Conservation (phyloP, 2,329 filamentous ascomycete genomes). For the Fusarium sp. region DNA sequence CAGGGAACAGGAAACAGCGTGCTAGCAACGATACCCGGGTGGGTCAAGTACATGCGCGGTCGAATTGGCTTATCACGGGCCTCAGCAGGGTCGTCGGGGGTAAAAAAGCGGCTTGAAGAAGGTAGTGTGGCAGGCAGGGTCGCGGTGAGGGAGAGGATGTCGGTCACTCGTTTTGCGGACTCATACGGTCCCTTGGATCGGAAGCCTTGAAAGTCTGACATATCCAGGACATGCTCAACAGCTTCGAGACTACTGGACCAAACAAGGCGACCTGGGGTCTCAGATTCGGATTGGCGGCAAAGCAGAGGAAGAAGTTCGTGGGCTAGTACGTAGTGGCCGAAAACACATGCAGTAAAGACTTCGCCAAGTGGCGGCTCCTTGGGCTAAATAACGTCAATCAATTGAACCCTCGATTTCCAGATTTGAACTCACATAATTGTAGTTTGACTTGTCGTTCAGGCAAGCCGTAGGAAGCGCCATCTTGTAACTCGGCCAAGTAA, state of each 20-base stretch:
- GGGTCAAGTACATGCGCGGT: conserved; percentile 80
- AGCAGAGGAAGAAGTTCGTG: conserved; percentile 85
- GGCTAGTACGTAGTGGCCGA: conserved; percentile 91
- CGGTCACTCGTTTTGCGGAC: conserved; percentile 86
- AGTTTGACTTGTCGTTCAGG: conserved; percentile 54
- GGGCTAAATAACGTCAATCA: conserved; percentile 56
- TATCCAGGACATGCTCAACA: conserved; percentile 62
- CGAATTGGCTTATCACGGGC: conserved; percentile 42
- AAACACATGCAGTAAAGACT: conserved; percentile 91
- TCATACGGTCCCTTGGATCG: conserved; percentile 77
- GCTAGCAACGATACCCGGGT: conserved; percentile 89
- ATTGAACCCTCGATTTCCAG: not conserved
- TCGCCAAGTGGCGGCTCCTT: conserved; percentile 73
- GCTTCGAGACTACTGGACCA: conserved; percentile 91
- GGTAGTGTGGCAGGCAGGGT: conserved; percentile 72
- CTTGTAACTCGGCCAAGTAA: conserved; percentile 85
- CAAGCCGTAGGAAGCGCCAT: conserved; percentile 63
- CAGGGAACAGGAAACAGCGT: conserved; percentile 80
- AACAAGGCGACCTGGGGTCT: conserved; percentile 74
- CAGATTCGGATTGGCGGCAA: conserved; percentile 56
- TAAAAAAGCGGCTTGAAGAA: conserved; percentile 68
- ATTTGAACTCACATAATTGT: conserved; percentile 50
- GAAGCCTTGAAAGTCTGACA: conserved; percentile 82
- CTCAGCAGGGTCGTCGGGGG: conserved; percentile 43
- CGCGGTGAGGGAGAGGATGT: conserved; percentile 81